Percentiles rank a stretch among this genome's conserved stretches.
These are phyloP conservation scores for Protomyces inouyei DNA, from an alignment of 1,139 yeast genomes.

Conservation along the genomic window DNA sequence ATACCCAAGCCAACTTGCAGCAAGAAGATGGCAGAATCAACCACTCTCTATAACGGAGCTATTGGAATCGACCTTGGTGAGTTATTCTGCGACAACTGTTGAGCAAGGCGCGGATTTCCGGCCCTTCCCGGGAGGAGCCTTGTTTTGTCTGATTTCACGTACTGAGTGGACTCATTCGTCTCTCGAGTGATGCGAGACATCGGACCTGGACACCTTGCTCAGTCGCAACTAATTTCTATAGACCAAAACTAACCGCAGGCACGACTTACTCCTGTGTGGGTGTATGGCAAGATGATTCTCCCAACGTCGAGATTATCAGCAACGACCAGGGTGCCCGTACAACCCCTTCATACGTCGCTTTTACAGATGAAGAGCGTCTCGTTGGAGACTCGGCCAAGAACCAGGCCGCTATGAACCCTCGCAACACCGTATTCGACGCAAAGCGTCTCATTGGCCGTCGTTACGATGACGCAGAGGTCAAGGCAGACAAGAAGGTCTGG, in stretches of 20 bases:
- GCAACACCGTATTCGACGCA: constrained; percentile 94
- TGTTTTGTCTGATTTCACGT: no score
- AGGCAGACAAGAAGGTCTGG: constrained; percentile 94
- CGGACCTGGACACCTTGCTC: no score
- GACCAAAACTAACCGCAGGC: constrained; percentile 42
- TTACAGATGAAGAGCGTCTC: constrained; percentile 95
- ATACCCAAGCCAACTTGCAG: not conserved
- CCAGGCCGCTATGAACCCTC: constrained; percentile 92
- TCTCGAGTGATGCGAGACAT: no score
- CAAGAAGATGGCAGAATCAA: constrained; percentile 11
- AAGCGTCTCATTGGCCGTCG: constrained; percentile 96
- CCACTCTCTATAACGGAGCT: constrained; percentile 79
- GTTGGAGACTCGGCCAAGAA: constrained; percentile 99
- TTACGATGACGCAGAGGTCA: constrained; percentile 83
- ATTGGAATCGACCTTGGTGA: constrained; percentile 63
- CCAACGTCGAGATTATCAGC: constrained; percentile 76
- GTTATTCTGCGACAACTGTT: no score
- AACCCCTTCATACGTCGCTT: constrained; percentile 96
- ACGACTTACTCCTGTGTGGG: constrained; percentile 68
- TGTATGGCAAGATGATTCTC: constrained; percentile 53
- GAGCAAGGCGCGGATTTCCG: no score
- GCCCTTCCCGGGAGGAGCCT: no score
- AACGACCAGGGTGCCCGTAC: constrained; percentile 99
- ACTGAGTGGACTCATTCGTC: no score
- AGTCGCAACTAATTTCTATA: no score